Percentiles rank a stretch among this genome's conserved stretches.
phyloP scores from a whole-genome alignment of 1,139 yeast genomes.

The Taphrina flavorubra region DNA sequence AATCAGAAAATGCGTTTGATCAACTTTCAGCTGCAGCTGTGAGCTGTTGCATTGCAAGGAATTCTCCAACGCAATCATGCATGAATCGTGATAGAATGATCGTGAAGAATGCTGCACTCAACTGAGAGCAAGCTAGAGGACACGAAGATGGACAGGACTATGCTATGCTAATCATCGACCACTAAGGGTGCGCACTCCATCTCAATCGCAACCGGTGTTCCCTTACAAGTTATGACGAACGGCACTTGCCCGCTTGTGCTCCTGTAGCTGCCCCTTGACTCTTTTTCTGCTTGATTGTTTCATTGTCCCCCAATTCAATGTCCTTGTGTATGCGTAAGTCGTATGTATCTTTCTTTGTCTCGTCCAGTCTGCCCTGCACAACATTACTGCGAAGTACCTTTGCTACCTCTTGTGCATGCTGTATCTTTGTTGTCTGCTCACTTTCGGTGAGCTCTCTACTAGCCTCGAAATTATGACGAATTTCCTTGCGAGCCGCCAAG shows the following conservation, averaged over 20 bases:
- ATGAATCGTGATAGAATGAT: too few relatives aligned
- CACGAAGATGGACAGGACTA: neutral
- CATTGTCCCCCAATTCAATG: slow-evolving; percentile 92
- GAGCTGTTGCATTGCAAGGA: too few relatives aligned
- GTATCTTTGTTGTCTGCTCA: slow-evolving; percentile 57
- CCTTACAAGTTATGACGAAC: slow-evolving; percentile 7
- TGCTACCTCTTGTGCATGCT: slow-evolving; percentile 71
- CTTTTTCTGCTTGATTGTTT: slow-evolving; percentile 55
- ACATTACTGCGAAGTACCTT: slow-evolving; percentile 70
- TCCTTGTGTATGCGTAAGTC: slow-evolving; percentile 73
- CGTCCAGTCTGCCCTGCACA: slow-evolving; percentile 76
- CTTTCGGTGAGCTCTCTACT: slow-evolving; percentile 55
- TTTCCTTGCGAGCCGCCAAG: slow-evolving; percentile 67
- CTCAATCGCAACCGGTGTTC: neutral
- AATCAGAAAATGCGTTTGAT: neutral
- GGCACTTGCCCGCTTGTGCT: slow-evolving; percentile 6
- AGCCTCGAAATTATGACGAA: slow-evolving; percentile 64
- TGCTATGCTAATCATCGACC: neutral
- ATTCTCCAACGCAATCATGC: too few relatives aligned
- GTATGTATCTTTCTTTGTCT: slow-evolving; percentile 46
- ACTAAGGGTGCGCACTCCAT: neutral
- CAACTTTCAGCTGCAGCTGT: too few relatives aligned
- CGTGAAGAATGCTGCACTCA: neutral
- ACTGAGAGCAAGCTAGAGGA: too few relatives aligned
- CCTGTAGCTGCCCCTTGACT: slow-evolving; percentile 37